Conservation (phyloP, 345 rosid genomes). For the Dipteronia sinensis region DNA sequence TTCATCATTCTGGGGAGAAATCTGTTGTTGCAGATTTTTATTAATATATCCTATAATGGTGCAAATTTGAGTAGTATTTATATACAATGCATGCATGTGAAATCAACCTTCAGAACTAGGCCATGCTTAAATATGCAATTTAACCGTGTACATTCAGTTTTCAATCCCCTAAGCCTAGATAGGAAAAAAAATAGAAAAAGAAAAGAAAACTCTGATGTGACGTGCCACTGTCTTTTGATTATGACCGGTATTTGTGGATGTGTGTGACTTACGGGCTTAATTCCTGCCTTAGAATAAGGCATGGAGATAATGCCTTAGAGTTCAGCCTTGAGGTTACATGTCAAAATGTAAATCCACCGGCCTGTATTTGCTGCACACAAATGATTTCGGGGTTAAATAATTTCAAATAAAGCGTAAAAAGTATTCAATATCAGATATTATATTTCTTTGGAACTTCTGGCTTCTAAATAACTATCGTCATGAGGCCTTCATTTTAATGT, state of each 20-base stretch:
- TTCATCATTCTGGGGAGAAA: not conserved
- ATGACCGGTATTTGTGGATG: not conserved
- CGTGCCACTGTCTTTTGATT: not conserved
- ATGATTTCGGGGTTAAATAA: not conserved
- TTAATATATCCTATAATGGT: not conserved
- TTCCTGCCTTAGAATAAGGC: not conserved
- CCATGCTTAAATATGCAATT: not conserved
- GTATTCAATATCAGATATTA: not conserved
- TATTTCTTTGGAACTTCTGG: not conserved
- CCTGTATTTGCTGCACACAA: not conserved
- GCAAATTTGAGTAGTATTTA: not conserved
- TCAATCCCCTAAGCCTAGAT: not conserved
- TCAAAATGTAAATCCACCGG: not conserved
- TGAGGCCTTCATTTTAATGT: not conserved
- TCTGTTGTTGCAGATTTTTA: constrained; percentile 5
- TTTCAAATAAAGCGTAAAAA: not conserved
- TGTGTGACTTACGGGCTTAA: not conserved
- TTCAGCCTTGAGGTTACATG: not conserved
- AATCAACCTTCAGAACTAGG: not conserved
- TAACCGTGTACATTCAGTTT: not conserved
- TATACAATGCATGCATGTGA: not conserved
- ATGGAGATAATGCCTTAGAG: not conserved
- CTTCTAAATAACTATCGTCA: not conserved
- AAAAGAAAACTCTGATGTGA: not conserved
- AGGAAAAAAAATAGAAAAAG: not conserved